Conservation (phyloP, 2,329 filamentous ascomycete species). For the Talaromyces amestolkiae region DNA sequence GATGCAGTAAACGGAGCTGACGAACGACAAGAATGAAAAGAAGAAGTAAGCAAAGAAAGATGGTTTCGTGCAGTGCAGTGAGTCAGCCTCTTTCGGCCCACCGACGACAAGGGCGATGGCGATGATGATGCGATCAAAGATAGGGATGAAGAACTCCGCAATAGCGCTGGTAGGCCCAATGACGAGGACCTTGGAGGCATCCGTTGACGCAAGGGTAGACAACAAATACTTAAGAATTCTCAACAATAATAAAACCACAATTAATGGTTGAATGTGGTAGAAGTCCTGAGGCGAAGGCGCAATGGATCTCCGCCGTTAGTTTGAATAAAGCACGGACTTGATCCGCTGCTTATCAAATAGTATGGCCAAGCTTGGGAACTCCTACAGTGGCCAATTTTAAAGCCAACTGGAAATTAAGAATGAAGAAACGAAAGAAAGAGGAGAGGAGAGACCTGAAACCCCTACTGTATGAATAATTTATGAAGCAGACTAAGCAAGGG, state of each 20-base stretch:
- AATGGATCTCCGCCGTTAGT: background rate
- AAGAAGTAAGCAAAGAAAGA: background rate
- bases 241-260: background rate
- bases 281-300: background rate
- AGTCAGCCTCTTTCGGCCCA: background rate
- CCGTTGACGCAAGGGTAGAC: slow-evolving; percentile 19
- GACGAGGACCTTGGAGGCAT: slow-evolving; percentile 40
- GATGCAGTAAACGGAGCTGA: background rate
- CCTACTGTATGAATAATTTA: no score
- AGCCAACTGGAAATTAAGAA: background rate
- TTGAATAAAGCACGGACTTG: background rate
- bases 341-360: slow-evolving; percentile 1
- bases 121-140: background rate
- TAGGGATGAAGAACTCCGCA: background rate
- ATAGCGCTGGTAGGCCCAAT: slow-evolving; percentile 12
- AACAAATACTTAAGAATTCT: background rate
- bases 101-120: background rate
- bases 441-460: background rate
- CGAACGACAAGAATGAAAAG: background rate
- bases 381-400: background rate
- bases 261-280: background rate
- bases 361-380: background rate
- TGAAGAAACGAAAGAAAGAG: background rate
- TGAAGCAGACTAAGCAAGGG: background rate
- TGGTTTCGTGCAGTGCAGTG: background rate